Evolutionary conservation across 164 flowering plant species (phyloP), one percentile per base, ranked within the genome.

Genomic region (Magnolia officinalis): DNA sequence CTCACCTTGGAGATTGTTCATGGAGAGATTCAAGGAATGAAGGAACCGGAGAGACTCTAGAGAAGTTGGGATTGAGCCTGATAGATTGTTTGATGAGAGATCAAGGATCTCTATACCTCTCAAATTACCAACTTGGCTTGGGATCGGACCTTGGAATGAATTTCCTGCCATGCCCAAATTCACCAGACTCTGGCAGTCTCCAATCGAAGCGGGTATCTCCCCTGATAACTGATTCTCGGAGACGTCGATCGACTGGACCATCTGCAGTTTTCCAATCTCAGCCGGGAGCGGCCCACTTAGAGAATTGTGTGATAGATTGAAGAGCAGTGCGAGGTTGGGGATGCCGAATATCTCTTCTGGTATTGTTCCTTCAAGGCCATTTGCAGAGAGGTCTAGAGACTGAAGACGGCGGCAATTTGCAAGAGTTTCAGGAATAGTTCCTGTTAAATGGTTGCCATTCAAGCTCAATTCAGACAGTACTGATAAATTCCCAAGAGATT

Each of bases 1-100:
- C 63, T 73, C 74, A 67, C 82, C 82, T 45, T 80, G 58, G 21
- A 80, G 75, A 70, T 16, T 68, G 65, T 80, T 80, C 64, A 37
- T 63, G 58, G 82, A 80, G 13, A 76, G 58, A 69, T 76, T 76
- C 55, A 76, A 31, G 14, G 29, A 19, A 18, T 18, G 7, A 2
- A 76, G 67, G 55, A 21, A 55, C 13, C 6, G 2, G 29, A 68
- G 78, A 6, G 45, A 13, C 14, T 58, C 67, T 8, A 76, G 2
- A 18, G 72, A 76, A 3, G 50, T 26, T 19, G 78, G 78, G 14
- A 76, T 76, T 19, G 2, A 1, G 45, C 77, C 77, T 18, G 72
- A 67, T 13, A 67, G 50, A 26, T 51, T 26, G 67, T 75, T 75
- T 1, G 66, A 76, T 67, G 78, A 76, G 23, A 76, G 66, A 45